Conservation (phyloP, 2,329 filamentous ascomycete species). For the Aaosphaeria pasadenensis region DNA sequence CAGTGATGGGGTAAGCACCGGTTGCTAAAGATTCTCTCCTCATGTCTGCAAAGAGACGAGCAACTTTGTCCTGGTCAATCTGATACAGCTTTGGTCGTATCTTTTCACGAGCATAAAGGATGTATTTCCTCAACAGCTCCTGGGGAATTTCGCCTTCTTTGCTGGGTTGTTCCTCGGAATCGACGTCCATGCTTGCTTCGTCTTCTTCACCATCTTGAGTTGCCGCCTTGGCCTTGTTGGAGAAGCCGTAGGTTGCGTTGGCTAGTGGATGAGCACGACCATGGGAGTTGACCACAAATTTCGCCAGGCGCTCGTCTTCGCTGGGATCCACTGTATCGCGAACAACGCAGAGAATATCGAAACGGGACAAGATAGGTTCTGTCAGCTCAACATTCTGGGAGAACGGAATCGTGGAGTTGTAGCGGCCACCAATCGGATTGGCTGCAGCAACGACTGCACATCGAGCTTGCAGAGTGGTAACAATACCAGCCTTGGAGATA, state of each 20-base stretch:
- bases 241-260: conserved; percentile 33
- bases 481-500: conserved; percentile 97
- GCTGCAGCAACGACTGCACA: conserved; percentile 96
- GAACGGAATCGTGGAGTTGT: conserved; percentile 95
- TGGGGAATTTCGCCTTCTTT: conserved; percentile 77
- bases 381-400: conserved; percentile 95
- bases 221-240: conserved; percentile 11
- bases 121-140: conserved; percentile 91
- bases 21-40: conserved; percentile 87
- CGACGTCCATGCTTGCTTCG: conserved; percentile 49
- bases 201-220: conserved; percentile 36
- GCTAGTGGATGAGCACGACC: conserved; percentile 75
- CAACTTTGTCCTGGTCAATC: conserved; percentile 96
- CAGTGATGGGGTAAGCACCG: conserved; percentile 95
- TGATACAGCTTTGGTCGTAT: conserved; percentile 92
- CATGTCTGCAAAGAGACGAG: conserved; percentile 94
- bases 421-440: conserved; percentile 93
- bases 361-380: conserved; percentile 95
- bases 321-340: conserved; percentile 89
- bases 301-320: conserved; percentile 89
- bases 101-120: conserved; percentile 87
- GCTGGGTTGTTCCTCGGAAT: conserved; percentile 52
- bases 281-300: conserved; percentile 93
- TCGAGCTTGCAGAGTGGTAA: conserved; percentile 91
- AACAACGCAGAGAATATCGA: conserved; percentile 95